Base-by-base conservation (phyloP, 345 rosid species). In the Aquilaria yunnanensis region DNA sequence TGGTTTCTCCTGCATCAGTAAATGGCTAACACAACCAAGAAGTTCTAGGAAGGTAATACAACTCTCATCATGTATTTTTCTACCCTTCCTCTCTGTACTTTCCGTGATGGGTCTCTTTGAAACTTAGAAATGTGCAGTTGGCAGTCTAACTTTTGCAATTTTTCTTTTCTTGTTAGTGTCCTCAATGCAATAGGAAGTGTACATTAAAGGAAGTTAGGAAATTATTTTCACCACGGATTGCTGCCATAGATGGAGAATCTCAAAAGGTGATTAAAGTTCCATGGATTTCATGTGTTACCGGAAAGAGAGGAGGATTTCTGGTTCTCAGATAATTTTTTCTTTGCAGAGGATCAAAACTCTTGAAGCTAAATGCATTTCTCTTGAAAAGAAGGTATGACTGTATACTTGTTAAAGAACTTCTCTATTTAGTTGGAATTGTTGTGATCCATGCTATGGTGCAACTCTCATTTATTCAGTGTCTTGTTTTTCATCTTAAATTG, bases 1-100 rank as follows among this genome's bases (percentile, higher is more conserved):
- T 78, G 98, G 98, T 32, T 77, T 80, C 67, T 82, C 88, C 30
- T 92, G 96, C 78, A 80, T 92, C 64, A 78, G 70, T 51, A 89
- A 74, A 68, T 92, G 98, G 98, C 61, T 89, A 59, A 71, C 75
- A 60, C 88, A 82, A 67, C 68, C 72, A 6, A 67, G 74, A 69
- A 75, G 80, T 58, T 71, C 69, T 2, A 83, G 80, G 14, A 92
- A 84, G 93, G 98, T 89, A 14, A 67, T 74, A 13, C 23, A 3
- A 12, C 32, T 66, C 37, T 7, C 31, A 6, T 9, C 67, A 9
- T 16, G 12, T 41, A 37, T 13, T 31, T 54, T 37, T 37, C 43
- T 54, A 5, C 43, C 43, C 43, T 37, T 37, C 43, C 43, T 37
- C 43, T 37, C 43, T 8, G 2, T 37, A 37, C 43, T 37, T 8